phyloP scores from a whole-genome alignment of 352 stramenopile species.

The Lagenidium sp. region DNA sequence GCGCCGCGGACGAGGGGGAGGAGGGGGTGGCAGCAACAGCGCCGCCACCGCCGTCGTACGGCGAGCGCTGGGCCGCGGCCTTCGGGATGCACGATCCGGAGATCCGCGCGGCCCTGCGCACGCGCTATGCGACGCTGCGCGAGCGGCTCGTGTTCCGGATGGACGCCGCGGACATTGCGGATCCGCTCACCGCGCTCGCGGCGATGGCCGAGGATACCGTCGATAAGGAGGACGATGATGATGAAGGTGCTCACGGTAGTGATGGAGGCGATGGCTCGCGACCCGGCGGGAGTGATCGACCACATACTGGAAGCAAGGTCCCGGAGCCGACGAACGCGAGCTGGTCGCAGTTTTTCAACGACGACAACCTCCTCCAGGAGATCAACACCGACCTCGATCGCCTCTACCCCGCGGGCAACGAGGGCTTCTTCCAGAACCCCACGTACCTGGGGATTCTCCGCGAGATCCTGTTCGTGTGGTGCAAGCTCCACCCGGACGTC shows the following conservation, averaged over 20 bases:
- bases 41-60: too few species aligned
- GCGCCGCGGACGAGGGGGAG: too few species aligned
- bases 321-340: conserved; percentile 4
- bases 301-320: too few species aligned
- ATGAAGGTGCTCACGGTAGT: neutral
- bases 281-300: too few species aligned
- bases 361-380: conserved; percentile 61
- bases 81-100: conserved; percentile 16
- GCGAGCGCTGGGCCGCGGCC: conserved; percentile 20
- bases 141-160: conserved; percentile 57
- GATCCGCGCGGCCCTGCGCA: conserved; percentile 14
- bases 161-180: conserved; percentile 30
- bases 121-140: conserved; percentile 48
- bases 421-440: conserved; percentile 71
- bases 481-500: conserved; percentile 65
- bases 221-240: conserved; percentile 7
- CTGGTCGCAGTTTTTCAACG: conserved; percentile 62
- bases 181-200: conserved; percentile 33
- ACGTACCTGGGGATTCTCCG: conserved; percentile 48
- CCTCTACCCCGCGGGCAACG: conserved; percentile 61
- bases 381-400: conserved; percentile 80
- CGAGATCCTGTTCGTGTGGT: conserved; percentile 80
- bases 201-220: neutral
- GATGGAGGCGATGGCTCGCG: neutral
- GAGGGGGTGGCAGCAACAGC: too few species aligned